Evolutionary conservation across 163 green algal genomes (phyloP).

Genomic region (Scenedesmus sp.): DNA sequence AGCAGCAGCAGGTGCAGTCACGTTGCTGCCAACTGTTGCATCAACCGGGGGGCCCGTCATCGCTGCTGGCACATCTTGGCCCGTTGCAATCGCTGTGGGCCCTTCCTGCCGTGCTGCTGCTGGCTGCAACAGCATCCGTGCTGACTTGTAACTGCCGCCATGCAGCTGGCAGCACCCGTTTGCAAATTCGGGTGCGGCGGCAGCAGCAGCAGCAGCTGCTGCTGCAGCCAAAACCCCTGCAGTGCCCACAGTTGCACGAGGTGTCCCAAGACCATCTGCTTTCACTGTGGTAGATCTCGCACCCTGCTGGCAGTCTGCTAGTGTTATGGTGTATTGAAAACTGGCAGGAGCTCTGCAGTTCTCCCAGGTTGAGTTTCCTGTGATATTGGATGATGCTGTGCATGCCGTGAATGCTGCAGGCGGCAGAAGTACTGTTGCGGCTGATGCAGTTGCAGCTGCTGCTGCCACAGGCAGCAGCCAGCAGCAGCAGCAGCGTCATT

Average conservation of each 20-base stretch:
- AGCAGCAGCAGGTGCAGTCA: not conserved
- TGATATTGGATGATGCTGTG: not conserved
- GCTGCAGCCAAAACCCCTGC: not conserved
- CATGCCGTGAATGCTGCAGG: not conserved
- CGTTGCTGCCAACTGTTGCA: not conserved
- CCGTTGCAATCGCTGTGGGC: no score
- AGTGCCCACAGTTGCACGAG: not conserved
- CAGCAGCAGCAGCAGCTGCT: not conserved
- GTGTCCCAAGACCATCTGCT: not conserved
- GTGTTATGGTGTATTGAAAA: not conserved
- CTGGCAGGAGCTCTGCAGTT: not conserved
- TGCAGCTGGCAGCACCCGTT: not conserved
- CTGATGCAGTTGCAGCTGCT: not conserved
- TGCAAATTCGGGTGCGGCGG: not conserved
- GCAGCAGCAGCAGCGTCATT: constrained; percentile 21
- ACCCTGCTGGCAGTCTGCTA: not conserved
- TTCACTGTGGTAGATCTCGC: not conserved
- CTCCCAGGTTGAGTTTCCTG: not conserved
- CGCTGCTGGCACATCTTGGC: no score
- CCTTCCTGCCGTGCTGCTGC: not conserved
- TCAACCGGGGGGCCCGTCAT: no score
- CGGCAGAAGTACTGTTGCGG: not conserved
- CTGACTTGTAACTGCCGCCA: not conserved
- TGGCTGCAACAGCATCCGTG: not conserved
- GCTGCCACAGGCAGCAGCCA: no score